These are phyloP conservation scores for Solanum rostratum DNA, from an alignment of 257 asterid genomes.

Conservation along the genomic window DNA sequence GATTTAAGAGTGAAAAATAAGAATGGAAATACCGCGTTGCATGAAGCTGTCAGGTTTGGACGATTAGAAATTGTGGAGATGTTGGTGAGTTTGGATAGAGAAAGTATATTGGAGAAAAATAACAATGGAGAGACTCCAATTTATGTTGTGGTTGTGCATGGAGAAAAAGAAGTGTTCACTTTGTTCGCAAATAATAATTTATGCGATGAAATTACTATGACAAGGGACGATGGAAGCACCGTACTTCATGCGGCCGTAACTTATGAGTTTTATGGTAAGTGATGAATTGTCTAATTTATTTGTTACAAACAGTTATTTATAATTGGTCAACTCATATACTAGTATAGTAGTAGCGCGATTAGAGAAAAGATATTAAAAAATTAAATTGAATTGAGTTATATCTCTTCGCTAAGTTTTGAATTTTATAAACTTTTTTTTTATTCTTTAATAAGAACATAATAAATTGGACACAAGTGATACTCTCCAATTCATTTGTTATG, in stretches of 20 bases:
- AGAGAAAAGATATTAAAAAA: too few species aligned
- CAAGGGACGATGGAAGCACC: not conserved
- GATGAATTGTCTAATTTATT: not conserved
- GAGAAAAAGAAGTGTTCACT: not conserved
- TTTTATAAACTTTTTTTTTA: too few species aligned
- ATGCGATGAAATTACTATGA: not conserved
- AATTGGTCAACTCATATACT: too few species aligned
- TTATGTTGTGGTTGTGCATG: not conserved
- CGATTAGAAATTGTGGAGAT: not conserved
- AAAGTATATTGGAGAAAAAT: not conserved
- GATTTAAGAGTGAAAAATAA: not conserved
- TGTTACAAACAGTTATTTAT: too few species aligned
- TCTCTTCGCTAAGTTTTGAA: too few species aligned
- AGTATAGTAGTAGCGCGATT: too few species aligned
- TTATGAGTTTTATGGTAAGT: not conserved
- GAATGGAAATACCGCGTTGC: not conserved
- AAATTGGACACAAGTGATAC: too few species aligned
- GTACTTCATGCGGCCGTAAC: not conserved
- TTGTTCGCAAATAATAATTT: not conserved
- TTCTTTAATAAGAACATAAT: too few species aligned
- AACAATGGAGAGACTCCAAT: constrained; percentile 2
- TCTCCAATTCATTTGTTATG: too few species aligned
- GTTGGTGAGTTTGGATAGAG: not conserved
- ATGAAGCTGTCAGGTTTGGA: not conserved
- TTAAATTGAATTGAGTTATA: too few species aligned